Conservation (phyloP, 345 rosid species). For the Clausena lansium region DNA sequence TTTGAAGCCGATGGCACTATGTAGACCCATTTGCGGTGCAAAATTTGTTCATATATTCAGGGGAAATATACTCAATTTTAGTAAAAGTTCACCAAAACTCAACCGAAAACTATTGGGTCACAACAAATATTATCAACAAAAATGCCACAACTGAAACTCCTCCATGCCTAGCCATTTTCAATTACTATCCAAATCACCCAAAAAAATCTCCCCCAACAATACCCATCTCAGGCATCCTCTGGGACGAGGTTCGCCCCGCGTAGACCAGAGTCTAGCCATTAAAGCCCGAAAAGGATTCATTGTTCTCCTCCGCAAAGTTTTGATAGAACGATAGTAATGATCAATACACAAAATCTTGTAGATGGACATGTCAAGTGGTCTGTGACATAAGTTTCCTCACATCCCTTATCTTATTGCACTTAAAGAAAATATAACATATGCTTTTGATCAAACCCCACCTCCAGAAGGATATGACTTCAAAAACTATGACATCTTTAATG, state of each 20-base stretch:
- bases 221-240: conserved; percentile 38
- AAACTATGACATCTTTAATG: conserved; percentile 18
- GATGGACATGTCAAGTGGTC: conserved; percentile 47
- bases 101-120: conserved; percentile 60
- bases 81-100: conserved; percentile 55
- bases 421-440: conserved; percentile 37
- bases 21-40: conserved; percentile 62
- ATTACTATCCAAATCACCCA: conserved; percentile 61
- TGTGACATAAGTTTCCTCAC: conserved; percentile 39
- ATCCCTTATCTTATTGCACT: conserved; percentile 63
- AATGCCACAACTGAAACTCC: conserved; percentile 27
- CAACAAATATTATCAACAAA: conserved; percentile 56
- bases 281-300: conserved; percentile 45
- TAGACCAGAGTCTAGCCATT: conserved; percentile 50
- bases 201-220: conserved; percentile 40
- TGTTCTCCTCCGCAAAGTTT: conserved; percentile 41
- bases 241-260: conserved; percentile 41
- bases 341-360: conserved; percentile 59
- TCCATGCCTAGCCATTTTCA: conserved; percentile 44
- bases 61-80: conserved; percentile 70
- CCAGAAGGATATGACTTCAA: conserved; percentile 33
- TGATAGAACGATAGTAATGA: conserved; percentile 48
- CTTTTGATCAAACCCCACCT: conserved; percentile 45
- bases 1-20: conserved; percentile 71
- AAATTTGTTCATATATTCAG: conserved; percentile 68